These are phyloP conservation scores for Podosphaera fusca DNA, from an alignment of 2,329 filamentous ascomycete species.

Conservation along the genomic window DNA sequence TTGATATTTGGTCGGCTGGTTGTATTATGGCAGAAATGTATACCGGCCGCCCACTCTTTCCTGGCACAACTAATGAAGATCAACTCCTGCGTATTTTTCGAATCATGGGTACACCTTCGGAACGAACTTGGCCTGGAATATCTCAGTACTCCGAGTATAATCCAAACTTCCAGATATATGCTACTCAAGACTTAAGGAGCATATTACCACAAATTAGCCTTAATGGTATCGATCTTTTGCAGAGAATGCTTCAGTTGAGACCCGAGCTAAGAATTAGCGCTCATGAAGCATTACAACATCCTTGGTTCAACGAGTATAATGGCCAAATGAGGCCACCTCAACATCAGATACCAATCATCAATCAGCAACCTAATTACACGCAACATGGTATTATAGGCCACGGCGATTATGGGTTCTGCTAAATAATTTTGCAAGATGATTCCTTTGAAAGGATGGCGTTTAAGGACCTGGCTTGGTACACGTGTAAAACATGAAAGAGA, in stretches of 20 bases:
- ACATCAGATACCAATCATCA: conserved; percentile 7
- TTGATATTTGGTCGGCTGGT: conserved; percentile 96
- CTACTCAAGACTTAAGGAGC: conserved; percentile 67
- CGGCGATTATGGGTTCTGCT: conserved; percentile 10
- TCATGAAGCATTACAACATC: conserved; percentile 64
- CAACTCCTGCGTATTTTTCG: conserved; percentile 94
- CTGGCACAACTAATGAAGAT: conserved; percentile 94
- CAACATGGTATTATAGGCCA: conserved; percentile 10
- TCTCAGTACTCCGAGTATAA: conserved; percentile 96
- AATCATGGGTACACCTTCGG: conserved; percentile 92
- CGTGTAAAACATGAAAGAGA: too few species aligned
- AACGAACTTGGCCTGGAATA: conserved; percentile 88
- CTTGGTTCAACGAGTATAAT: conserved; percentile 62
- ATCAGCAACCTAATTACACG: conserved; percentile 11
- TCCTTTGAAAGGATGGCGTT: conserved; percentile 1
- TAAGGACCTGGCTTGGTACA: neutral
- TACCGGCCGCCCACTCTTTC: conserved; percentile 83
- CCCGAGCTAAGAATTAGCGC: conserved; percentile 84
- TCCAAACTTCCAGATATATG: conserved; percentile 78
- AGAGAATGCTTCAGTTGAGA: conserved; percentile 75
- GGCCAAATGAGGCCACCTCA: conserved; percentile 11
- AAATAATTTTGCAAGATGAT: conserved; percentile 1
- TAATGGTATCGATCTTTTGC: conserved; percentile 65
- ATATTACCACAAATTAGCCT: conserved; percentile 82
- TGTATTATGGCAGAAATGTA: conserved; percentile 99